These are phyloP conservation scores for Ophiobolus disseminans DNA, from an alignment of 2,329 filamentous ascomycete species.

Conservation along the genomic window DNA sequence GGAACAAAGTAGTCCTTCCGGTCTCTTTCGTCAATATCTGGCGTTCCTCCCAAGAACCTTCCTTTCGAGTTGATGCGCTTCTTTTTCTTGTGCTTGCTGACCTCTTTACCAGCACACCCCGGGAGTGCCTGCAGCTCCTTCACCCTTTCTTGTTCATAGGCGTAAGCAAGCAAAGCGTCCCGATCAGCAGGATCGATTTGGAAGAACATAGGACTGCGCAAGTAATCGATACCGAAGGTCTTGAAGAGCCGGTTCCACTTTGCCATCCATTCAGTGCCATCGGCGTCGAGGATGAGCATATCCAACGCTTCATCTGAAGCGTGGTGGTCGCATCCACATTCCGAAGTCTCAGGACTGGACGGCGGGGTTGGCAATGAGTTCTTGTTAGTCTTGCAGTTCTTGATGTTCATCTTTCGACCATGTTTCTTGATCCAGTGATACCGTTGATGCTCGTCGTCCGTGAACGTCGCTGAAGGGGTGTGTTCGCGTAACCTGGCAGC, in stretches of 20 bases:
- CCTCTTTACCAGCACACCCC: conserved; percentile 78
- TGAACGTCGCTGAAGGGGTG: conserved; percentile 80
- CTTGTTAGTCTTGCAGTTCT: conserved; percentile 56
- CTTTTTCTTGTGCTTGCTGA: conserved; percentile 77
- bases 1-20: conserved; percentile 57
- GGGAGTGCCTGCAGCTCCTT: conserved; percentile 72
- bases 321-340: conserved; percentile 22
- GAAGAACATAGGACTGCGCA: conserved; percentile 84
- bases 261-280: conserved; percentile 69
- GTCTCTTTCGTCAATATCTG: conserved; percentile 55
- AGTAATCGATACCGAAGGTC: conserved; percentile 71
- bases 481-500: conserved; percentile 75
- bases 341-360: conserved; percentile 26
- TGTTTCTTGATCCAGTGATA: conserved; percentile 79
- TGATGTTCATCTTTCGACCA: conserved; percentile 64
- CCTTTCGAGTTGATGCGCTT: conserved; percentile 62
- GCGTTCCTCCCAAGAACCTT: conserved; percentile 51
- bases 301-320: conserved; percentile 18
- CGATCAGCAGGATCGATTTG: conserved; percentile 78
- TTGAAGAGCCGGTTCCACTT: conserved; percentile 75
- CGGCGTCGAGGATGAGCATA: conserved; percentile 70
- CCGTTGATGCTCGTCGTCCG: conserved; percentile 81
- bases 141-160: conserved; percentile 66
- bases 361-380: conserved; percentile 36
- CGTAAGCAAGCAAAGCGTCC: conserved; percentile 74